Evolutionary conservation across 2,329 filamentous ascomycete species (phyloP).

Genomic region (Beauveria caledonica): DNA sequence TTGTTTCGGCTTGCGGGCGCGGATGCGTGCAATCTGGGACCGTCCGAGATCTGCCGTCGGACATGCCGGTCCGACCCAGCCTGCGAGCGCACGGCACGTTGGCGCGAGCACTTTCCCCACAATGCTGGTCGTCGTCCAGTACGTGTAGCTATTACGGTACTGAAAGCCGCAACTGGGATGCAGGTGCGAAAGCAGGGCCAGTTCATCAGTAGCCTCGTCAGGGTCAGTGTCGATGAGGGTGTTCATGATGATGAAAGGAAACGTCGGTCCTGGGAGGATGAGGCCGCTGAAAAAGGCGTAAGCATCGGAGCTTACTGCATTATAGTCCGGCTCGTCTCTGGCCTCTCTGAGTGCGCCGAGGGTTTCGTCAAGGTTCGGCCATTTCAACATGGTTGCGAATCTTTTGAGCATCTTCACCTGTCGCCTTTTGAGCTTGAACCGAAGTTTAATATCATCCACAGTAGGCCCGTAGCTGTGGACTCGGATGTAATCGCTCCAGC

Average conservation of each 20-base stretch:
- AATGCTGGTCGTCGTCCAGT: conserved; percentile 65
- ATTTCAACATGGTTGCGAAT: conserved; percentile 67
- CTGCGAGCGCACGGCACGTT: conserved; percentile 61
- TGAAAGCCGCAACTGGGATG: conserved; percentile 66
- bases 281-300: conserved; percentile 73
- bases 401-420: conserved; percentile 61
- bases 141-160: conserved; percentile 65
- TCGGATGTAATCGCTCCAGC: conserved; percentile 63
- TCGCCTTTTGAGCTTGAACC: conserved; percentile 55
- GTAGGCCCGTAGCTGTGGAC: conserved; percentile 52
- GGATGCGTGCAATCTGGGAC: conserved; percentile 62
- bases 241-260: conserved; percentile 73
- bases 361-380: conserved; percentile 63
- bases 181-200: conserved; percentile 60
- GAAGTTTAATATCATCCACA: conserved; percentile 51
- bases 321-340: conserved; percentile 48
- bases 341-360: conserved; percentile 53
- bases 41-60: conserved; percentile 58
- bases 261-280: conserved; percentile 58
- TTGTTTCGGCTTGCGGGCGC: conserved; percentile 50
- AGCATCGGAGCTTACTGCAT: conserved; percentile 58
- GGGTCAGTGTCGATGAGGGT: conserved; percentile 67
- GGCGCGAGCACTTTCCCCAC: conserved; percentile 69
- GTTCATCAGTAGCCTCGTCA: conserved; percentile 54
- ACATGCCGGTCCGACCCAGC: conserved; percentile 66